Conservation (phyloP, 2,329 filamentous ascomycete species). For the Lachnum nothofagi region DNA sequence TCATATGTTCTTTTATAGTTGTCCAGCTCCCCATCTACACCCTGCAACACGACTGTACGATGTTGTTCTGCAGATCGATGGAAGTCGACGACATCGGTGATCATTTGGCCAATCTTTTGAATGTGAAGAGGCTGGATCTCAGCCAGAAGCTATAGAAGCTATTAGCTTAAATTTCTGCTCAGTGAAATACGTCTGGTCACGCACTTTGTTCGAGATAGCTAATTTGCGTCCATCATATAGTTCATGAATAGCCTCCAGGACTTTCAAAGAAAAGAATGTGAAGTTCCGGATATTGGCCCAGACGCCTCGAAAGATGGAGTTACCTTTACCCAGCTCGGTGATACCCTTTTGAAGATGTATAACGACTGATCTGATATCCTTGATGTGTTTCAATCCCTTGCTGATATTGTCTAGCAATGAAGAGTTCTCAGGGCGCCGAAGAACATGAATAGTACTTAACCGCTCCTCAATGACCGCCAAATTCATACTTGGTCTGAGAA, state of each 20-base stretch:
- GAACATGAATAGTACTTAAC: constrained; percentile 61
- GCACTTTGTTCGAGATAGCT: constrained; percentile 49
- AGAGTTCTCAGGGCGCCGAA: constrained; percentile 65
- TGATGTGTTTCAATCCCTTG: constrained; percentile 62
- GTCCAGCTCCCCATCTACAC: constrained; percentile 71
- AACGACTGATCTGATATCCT: constrained; percentile 67
- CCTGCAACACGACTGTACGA: constrained; percentile 66
- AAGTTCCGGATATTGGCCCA: constrained; percentile 74
- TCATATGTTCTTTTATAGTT: constrained; percentile 71
- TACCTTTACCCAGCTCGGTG: constrained; percentile 41
- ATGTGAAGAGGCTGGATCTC: constrained; percentile 56
- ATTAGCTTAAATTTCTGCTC: constrained; percentile 1
- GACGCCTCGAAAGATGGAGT: constrained; percentile 55
- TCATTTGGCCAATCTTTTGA: constrained; percentile 61
- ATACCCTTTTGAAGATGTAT: constrained; percentile 72
- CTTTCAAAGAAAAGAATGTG: constrained; percentile 62
- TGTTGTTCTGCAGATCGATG: constrained; percentile 62
- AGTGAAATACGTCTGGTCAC: constrained; percentile 2
- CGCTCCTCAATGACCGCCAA: constrained; percentile 64
- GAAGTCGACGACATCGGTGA: constrained; percentile 75
- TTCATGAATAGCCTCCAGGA: constrained; percentile 59
- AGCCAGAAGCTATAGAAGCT: constrained; percentile 46
- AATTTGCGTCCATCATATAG: constrained; percentile 50
- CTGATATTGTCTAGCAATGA: constrained; percentile 50
- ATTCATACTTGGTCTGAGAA: constrained; percentile 72